phyloP scores from a whole-genome alignment of 192 early-diverging fungal species.

The Linnemannia elongata region DNA sequence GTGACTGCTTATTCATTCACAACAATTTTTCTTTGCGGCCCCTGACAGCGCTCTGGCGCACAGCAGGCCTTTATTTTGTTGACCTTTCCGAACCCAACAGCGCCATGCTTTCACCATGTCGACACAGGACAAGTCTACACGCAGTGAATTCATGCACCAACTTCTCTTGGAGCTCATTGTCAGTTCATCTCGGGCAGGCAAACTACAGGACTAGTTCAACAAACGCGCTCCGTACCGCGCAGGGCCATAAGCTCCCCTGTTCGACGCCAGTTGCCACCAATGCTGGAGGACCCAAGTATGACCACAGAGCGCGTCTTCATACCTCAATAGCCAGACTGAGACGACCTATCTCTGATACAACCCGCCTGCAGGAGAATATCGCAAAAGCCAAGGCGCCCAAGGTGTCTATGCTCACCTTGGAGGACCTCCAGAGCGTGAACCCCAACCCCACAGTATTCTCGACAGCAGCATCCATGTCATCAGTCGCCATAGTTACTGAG shows the following conservation, averaged over 20 bases:
- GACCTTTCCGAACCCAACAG: background rate
- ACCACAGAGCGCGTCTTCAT: background rate
- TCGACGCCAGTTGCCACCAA: background rate
- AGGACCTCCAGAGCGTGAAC: conserved; percentile 36
- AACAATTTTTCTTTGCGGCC: background rate
- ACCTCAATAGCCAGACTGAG: background rate
- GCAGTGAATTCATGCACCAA: background rate
- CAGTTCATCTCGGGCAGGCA: background rate
- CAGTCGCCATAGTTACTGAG: background rate
- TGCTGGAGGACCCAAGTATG: background rate
- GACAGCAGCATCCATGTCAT: no score
- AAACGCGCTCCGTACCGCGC: background rate
- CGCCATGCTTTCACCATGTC: background rate
- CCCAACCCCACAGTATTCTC: conserved; percentile 28
- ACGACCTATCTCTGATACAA: background rate
- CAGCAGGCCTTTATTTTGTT: background rate
- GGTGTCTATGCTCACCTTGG: conserved; percentile 16
- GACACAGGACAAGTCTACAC: conserved; percentile 1
- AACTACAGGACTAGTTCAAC: background rate
- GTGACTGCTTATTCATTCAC: background rate
- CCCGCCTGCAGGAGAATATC: background rate
- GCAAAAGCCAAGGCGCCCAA: conserved; percentile 1
- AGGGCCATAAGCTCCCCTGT: background rate
- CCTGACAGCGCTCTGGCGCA: background rate
- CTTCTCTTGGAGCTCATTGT: background rate